Base-by-base conservation (phyloP, 139 green algal genomes). In the Volvox africanus region DNA sequence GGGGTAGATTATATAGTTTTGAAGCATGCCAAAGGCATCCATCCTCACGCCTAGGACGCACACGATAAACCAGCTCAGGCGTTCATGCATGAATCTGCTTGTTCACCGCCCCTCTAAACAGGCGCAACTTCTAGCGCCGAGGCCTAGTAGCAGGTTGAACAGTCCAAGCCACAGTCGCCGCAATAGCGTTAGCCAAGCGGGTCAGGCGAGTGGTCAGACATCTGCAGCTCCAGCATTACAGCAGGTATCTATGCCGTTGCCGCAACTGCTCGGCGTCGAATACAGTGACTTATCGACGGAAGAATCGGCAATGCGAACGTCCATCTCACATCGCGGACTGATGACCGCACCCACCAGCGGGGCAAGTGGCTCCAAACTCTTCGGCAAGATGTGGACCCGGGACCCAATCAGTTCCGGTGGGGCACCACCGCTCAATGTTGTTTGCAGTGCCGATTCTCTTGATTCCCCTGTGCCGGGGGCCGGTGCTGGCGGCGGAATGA, bases 341-440 rank as follows among this genome's bases (percentile, higher is more conserved):
- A 79, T 30, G 75, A 55, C 80, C 50, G 26, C 81, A 13, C 61
- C 61, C 61, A 65, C 26, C 35, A 33, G 62, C 20, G 77, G 77
- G 22, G 32, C 14, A 30, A 71, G 65, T 75, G 82, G 77, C 75
- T 18, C 11, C 50, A 87, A 86, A 36, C 50, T 90, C 16, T 88
- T 93, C 24, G 67, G 61, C 76, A 93, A 93, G 90, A 78, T 93
- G 44, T 93, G 90, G 90, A 20, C 24, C 62, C 50, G 80, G 80
- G 89, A 81, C 33, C 75, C 71, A 18, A 79, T 79, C 21, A 79
- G 71, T 30, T 36, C 71, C 18, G 75, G 75, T 19, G 75, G 75
- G 32, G 71, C 71, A 32, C 71, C 71, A 21, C 71, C 71, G 75
- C 32, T 81, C 65, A 73, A 16, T 73, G 65, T 55, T 20, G 44